phyloP scores from a whole-genome alignment of 169 alveolate genomes.

The Prorocentrum cordatum region DNA sequence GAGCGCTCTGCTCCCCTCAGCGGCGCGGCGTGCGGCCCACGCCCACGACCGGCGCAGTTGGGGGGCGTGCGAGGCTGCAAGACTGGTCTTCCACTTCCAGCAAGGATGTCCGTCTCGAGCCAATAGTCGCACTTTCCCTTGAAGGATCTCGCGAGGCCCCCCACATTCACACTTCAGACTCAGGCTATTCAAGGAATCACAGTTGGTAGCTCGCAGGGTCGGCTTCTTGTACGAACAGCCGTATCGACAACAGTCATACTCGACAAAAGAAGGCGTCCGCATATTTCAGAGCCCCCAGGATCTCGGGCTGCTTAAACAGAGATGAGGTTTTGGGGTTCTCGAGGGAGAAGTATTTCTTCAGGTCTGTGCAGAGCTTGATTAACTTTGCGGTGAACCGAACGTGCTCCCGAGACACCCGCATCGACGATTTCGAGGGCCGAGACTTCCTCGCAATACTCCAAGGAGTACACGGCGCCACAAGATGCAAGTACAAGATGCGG shows the following conservation, averaged over 20 bases:
- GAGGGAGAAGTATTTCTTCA: neutral
- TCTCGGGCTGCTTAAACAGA: neutral
- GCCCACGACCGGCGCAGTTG: no score
- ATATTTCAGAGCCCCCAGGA: neutral
- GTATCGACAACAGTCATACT: neutral
- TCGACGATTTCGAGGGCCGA: no score
- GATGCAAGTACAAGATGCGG: neutral
- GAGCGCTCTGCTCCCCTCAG: no score
- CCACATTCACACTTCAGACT: neutral
- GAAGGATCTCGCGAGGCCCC: no score
- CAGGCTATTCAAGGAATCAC: neutral
- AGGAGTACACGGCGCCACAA: neutral
- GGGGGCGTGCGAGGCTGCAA: no score
- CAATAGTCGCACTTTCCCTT: no score
- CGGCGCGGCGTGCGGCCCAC: no score
- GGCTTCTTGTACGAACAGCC: neutral
- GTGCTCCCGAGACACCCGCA: neutral
- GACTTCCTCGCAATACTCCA: neutral
- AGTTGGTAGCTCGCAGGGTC: neutral
- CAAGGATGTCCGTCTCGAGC: no score
- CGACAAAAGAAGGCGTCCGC: neutral
- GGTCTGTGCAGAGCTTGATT: neutral
- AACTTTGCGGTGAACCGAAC: neutral
- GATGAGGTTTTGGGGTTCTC: conserved; percentile 5
- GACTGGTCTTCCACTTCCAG: no score